These are phyloP conservation scores for Pyricularia sp. DNA, from an alignment of 2,329 filamentous ascomycete species.

Conservation along the genomic window DNA sequence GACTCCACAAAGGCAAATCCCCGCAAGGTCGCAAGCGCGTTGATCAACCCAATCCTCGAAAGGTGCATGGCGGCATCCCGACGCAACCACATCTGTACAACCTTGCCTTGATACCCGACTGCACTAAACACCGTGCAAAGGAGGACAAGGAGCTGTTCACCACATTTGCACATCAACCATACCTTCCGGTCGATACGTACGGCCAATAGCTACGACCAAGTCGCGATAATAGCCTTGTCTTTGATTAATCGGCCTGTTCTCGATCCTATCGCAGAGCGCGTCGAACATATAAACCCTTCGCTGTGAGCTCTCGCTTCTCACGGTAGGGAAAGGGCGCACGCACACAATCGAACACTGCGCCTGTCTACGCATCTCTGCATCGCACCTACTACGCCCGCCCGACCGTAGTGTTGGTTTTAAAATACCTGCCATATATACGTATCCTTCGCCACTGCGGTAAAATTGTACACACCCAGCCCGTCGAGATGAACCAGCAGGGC, in stretches of 20 bases:
- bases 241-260: not conserved
- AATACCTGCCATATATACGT: not conserved
- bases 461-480: not conserved
- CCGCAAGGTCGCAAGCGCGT: not conserved
- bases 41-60: not conserved
- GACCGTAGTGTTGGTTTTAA: not conserved
- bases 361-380: not conserved
- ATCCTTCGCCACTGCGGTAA: not conserved
- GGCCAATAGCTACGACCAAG: not conserved
- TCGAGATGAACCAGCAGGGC: conserved; percentile 5
- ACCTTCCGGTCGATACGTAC: not conserved
- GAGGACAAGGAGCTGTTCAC: not conserved
- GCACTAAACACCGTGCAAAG: not conserved
- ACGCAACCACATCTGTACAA: not conserved
- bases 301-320: not conserved
- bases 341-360: not conserved
- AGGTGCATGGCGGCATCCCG: not conserved
- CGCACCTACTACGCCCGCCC: not conserved
- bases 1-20: not conserved
- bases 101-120: not conserved
- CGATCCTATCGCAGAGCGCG: not conserved
- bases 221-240: not conserved
- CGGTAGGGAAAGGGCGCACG: not conserved
- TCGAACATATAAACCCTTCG: not conserved
- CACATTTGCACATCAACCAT: not conserved